Percentiles rank a stretch among this genome's conserved stretches.
phyloP scores from a whole-genome alignment of 352 stramenopile species.

The Pythium biforme region DNA sequence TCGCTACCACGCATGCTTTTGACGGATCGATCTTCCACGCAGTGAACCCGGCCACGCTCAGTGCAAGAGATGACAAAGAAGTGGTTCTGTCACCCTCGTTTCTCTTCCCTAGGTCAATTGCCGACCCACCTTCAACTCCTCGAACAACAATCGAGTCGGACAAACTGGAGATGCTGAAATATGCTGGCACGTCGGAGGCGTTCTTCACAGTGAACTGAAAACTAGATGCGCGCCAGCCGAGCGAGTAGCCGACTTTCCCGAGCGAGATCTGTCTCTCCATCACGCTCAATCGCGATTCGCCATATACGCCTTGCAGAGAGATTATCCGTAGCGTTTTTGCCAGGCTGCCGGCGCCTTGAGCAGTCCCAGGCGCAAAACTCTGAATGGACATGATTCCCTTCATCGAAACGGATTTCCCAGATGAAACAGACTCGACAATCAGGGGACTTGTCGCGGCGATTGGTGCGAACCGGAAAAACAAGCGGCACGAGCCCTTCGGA shows the following conservation, averaged over 20 bases:
- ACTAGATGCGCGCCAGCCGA: slow-evolving; percentile 65
- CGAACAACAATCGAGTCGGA: slow-evolving; percentile 52
- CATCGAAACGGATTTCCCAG: slow-evolving; percentile 56
- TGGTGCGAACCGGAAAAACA: slow-evolving; percentile 72
- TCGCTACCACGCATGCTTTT: slow-evolving; percentile 48
- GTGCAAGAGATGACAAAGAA: slow-evolving; percentile 11
- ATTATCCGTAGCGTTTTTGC: slow-evolving; percentile 71
- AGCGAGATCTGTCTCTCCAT: slow-evolving; percentile 53
- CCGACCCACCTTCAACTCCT: slow-evolving; percentile 25
- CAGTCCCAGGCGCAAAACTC: slow-evolving; percentile 38
- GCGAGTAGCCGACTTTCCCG: slow-evolving; percentile 81
- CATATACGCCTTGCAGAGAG: slow-evolving; percentile 57
- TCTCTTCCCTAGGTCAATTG: not conserved
- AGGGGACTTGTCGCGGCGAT: slow-evolving; percentile 58
- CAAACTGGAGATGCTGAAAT: slow-evolving; percentile 59
- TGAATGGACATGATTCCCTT: slow-evolving; percentile 75
- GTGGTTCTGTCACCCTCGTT: not conserved
- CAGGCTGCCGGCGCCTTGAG: slow-evolving; percentile 2
- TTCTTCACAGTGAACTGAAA: slow-evolving; percentile 77
- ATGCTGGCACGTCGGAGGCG: slow-evolving; percentile 55
- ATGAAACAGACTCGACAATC: slow-evolving; percentile 52
- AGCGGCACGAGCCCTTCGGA: slow-evolving; percentile 42
- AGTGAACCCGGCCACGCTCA: slow-evolving; percentile 20
- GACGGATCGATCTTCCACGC: slow-evolving; percentile 56
- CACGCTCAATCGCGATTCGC: slow-evolving; percentile 58